phyloP scores from a whole-genome alignment of 2,329 filamentous ascomycete genomes.

The Ceratocystiopsis minuta region DNA sequence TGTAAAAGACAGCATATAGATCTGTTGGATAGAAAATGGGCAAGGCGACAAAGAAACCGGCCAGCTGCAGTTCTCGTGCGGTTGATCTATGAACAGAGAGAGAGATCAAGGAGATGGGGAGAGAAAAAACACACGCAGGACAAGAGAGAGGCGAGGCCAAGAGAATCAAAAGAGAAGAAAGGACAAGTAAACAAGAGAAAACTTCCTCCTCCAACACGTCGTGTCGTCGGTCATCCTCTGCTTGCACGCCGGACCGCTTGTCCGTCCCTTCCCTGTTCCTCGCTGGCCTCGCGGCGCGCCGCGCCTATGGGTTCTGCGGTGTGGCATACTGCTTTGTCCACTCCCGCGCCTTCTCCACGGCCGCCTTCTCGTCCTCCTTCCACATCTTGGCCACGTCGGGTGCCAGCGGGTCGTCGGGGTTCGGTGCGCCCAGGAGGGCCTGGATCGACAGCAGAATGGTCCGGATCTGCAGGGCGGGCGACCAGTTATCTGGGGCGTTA shows the following conservation, averaged over 20 bases:
- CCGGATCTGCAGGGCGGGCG: constrained; percentile 88
- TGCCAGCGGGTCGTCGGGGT: constrained; percentile 94
- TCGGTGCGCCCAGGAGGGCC: constrained; percentile 84
- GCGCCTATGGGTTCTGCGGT: constrained; percentile 17
- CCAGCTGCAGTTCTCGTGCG: too few species aligned
- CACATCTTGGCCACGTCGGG: constrained; percentile 95
- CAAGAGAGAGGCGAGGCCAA: neutral
- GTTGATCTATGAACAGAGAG: too few species aligned
- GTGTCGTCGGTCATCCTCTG: neutral
- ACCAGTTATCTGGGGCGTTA: constrained; percentile 70
- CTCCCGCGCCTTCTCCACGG: constrained; percentile 78
- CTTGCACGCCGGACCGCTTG: neutral
- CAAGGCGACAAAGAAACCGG: too few species aligned
- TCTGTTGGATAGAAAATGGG: too few species aligned
- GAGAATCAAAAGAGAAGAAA: neutral
- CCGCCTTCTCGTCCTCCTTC: constrained; percentile 89
- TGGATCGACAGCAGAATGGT: constrained; percentile 98
- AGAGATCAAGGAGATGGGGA: too few species aligned
- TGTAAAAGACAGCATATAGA: too few species aligned
- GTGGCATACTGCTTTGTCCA: constrained; percentile 78
- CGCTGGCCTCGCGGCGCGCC: too few species aligned
- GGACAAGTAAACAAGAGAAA: neutral
- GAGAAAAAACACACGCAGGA: too few species aligned
- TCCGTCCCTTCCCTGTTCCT: neutral
- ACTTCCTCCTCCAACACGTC: neutral